These are phyloP conservation scores for Neurospora crassa DNA, from an alignment of 2,329 filamentous ascomycete species.

Conservation along the genomic window DNA sequence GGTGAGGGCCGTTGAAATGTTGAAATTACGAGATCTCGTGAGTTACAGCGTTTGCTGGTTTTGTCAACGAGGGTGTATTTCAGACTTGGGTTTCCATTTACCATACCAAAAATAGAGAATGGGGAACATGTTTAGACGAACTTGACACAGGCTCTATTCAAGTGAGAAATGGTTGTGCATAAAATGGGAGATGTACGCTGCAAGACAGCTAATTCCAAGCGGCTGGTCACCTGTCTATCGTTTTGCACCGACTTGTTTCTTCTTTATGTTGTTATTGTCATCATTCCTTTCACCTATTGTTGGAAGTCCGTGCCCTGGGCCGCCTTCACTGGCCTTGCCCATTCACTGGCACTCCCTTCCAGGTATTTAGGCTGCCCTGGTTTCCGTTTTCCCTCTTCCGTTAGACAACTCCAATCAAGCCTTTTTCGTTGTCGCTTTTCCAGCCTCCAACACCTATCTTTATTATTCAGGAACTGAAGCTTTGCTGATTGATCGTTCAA, in stretches of 20 bases:
- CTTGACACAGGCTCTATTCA: neutral
- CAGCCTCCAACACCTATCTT: too few relatives aligned
- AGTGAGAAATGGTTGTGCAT: neutral
- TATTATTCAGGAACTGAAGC: neutral
- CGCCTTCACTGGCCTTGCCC: too few relatives aligned
- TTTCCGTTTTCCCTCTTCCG: too few relatives aligned
- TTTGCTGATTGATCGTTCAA: neutral
- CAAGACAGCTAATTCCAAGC: neutral
- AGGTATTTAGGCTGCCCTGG: too few relatives aligned
- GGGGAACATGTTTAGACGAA: neutral
- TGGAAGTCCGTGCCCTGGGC: too few relatives aligned
- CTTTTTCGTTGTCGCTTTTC: too few relatives aligned
- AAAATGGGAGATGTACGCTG: neutral
- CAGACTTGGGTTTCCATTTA: neutral
- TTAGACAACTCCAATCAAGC: too few relatives aligned
- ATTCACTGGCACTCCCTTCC: too few relatives aligned
- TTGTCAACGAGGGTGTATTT: neutral
- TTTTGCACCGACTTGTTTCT: neutral
- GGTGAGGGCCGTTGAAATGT: neutral
- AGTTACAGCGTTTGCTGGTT: neutral
- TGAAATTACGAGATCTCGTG: neutral
- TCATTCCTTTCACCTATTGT: neutral
- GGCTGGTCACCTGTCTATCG: neutral
- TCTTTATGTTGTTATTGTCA: neutral
- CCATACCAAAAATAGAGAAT: neutral